Conservation (phyloP, 371 early-diverging fungal species). For the Mucor velutinosus region DNA sequence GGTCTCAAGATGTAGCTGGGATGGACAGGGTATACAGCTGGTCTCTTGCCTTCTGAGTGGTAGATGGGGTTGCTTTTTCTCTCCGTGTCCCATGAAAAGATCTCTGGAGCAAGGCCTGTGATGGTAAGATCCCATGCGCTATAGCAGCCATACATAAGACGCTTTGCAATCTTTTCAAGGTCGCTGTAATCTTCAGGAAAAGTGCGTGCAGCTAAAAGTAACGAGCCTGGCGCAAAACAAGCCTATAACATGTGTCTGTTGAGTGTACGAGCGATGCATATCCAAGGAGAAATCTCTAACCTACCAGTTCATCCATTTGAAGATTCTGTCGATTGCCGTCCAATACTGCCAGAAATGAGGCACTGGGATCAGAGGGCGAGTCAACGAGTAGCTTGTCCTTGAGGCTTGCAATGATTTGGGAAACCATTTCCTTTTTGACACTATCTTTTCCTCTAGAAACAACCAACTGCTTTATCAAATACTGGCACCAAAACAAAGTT, state of each 20-base stretch:
- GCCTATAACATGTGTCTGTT: conserved; percentile 12
- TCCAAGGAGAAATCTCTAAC: background rate
- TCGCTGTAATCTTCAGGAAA: conserved; percentile 28
- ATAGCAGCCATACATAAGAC: conserved; percentile 43
- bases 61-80: background rate
- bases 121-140: conserved; percentile 41
- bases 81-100: conserved; percentile 32
- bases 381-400: conserved; percentile 27
- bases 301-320: conserved; percentile 49
- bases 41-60: conserved; percentile 15
- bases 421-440: conserved; percentile 48
- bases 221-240: conserved; percentile 46
- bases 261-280: background rate
- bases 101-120: conserved; percentile 48
- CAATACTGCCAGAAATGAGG: conserved; percentile 27
- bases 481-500: conserved; percentile 1
- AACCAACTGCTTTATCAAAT: conserved; percentile 68
- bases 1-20: conserved; percentile 46
- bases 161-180: conserved; percentile 28
- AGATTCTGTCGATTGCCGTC: conserved; percentile 15
- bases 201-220: conserved; percentile 35
- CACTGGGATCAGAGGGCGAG: conserved; percentile 25
- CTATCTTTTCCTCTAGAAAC: conserved; percentile 49
- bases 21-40: conserved; percentile 28
- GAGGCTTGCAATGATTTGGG: conserved; percentile 25